phyloP scores from a whole-genome alignment of 192 early-diverging fungal genomes.

The Umbelopsis vinacea region DNA sequence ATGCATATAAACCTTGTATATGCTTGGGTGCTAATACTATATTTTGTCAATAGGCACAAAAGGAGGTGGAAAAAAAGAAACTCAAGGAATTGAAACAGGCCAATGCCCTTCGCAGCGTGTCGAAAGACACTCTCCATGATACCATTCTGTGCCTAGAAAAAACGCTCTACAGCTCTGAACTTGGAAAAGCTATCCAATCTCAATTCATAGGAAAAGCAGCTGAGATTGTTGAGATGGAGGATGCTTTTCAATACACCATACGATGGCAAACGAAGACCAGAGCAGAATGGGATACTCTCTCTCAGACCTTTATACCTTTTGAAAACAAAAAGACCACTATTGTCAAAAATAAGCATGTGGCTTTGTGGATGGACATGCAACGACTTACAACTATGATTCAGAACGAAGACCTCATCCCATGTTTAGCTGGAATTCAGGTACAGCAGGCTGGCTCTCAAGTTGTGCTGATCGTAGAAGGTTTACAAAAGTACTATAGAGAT shows the following conservation, averaged over 20 bases:
- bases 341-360: slow-evolving; percentile 30
- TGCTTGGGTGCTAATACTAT: not conserved
- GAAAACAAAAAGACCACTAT: slow-evolving; percentile 12
- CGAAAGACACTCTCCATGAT: slow-evolving; percentile 41
- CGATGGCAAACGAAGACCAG: slow-evolving; percentile 44
- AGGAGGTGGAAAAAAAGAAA: slow-evolving; percentile 34
- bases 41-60: slow-evolving; percentile 16
- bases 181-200: slow-evolving; percentile 35
- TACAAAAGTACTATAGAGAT: slow-evolving; percentile 39
- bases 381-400: slow-evolving; percentile 31
- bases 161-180: slow-evolving; percentile 27
- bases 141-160: slow-evolving; percentile 49
- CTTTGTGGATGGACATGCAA: slow-evolving; percentile 32
- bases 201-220: slow-evolving; percentile 19
- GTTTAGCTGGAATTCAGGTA: slow-evolving; percentile 28
- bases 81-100: slow-evolving; percentile 28
- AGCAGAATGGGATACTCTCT: slow-evolving; percentile 35
- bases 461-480: slow-evolving; percentile 45
- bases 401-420: slow-evolving; percentile 5
- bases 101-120: slow-evolving; percentile 39
- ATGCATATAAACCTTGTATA: not conserved
- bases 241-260: slow-evolving; percentile 27
- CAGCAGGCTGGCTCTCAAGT: slow-evolving; percentile 29
- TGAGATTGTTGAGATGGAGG: not conserved
- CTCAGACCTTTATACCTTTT: slow-evolving; percentile 34